Evolutionary conservation across 768 basidiomycete species (phyloP).

Genomic region (Cystobasidium tubakii): DNA sequence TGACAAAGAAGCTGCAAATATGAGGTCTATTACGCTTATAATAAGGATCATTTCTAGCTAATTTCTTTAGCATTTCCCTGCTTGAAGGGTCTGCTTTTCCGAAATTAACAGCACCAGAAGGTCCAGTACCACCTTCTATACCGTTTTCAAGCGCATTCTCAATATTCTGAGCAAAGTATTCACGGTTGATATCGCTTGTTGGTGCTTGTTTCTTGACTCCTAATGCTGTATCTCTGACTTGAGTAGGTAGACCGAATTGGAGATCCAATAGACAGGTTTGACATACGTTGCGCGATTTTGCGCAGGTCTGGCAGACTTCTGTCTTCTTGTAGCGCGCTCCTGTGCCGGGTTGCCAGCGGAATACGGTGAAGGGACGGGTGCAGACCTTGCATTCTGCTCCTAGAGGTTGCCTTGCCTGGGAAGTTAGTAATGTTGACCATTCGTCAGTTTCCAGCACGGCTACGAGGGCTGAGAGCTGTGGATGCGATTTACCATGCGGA

Average conservation of each 20-base stretch:
- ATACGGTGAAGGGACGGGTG: conserved; percentile 68
- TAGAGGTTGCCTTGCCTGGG: conserved; percentile 90
- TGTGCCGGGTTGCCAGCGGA: conserved; percentile 93
- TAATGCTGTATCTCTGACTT: conserved; percentile 92
- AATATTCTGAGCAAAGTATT: conserved; percentile 90
- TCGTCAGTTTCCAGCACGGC: conserved; percentile 19
- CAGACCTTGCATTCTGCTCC: conserved; percentile 96
- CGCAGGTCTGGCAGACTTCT: conserved; percentile 92
- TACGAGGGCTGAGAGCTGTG: neutral
- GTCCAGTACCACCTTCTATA: conserved; percentile 36
- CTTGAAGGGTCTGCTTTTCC: conserved; percentile 54
- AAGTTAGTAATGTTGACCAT: neutral
- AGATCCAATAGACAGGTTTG: conserved; percentile 95
- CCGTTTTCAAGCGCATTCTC: conserved; percentile 54
- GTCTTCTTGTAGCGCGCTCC: conserved; percentile 94
- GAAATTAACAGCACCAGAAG: conserved; percentile 44
- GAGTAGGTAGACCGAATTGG: conserved; percentile 90
- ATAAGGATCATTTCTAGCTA: conserved; percentile 90
- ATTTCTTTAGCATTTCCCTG: conserved; percentile 91
- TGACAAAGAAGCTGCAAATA: conserved; percentile 87
- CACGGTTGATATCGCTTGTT: conserved; percentile 92
- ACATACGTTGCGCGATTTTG: conserved; percentile 69
- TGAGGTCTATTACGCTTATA: conserved; percentile 95
- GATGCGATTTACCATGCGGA: conserved; percentile 79
- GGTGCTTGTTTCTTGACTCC: conserved; percentile 74